phyloP scores from a whole-genome alignment of 106 monocot species.

The Vanilla planifolia region DNA sequence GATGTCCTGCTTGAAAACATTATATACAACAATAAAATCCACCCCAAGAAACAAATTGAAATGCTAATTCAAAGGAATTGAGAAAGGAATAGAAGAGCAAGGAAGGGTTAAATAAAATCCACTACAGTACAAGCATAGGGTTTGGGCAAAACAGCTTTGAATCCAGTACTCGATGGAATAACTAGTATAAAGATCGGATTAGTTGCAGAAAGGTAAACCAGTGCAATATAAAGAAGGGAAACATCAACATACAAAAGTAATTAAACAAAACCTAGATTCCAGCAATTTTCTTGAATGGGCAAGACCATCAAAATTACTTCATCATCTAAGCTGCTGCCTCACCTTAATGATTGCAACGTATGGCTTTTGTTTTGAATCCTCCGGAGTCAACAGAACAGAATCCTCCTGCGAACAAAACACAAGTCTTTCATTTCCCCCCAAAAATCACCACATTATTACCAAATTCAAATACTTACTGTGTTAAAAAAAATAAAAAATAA shows the following conservation, averaged over 20 bases:
- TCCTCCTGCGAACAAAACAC: constrained; percentile 53
- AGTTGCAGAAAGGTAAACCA: too few species aligned
- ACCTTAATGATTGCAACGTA: constrained; percentile 97
- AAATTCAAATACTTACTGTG: too few species aligned
- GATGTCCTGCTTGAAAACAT: constrained; percentile 9
- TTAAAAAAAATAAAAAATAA: background rate
- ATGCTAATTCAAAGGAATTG: too few species aligned
- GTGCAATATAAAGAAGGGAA: too few species aligned
- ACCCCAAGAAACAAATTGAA: background rate
- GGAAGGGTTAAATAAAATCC: too few species aligned
- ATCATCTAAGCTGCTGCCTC: background rate
- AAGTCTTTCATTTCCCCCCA: background rate
- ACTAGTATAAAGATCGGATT: background rate
- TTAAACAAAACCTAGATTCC: background rate
- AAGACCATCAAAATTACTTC: background rate
- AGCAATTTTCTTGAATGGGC: background rate
- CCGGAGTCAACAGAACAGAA: constrained; percentile 79
- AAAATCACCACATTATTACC: background rate
- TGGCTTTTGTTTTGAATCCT: constrained; percentile 56
- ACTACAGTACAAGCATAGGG: too few species aligned
- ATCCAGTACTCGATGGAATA: background rate
- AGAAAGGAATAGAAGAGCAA: too few species aligned
- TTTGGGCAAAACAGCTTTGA: too few species aligned
- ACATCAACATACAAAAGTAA: too few species aligned
- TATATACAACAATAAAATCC: background rate